These are phyloP conservation scores for Cladophialophora carrionii DNA, from an alignment of 2,329 filamentous ascomycete species.

Conservation along the genomic window DNA sequence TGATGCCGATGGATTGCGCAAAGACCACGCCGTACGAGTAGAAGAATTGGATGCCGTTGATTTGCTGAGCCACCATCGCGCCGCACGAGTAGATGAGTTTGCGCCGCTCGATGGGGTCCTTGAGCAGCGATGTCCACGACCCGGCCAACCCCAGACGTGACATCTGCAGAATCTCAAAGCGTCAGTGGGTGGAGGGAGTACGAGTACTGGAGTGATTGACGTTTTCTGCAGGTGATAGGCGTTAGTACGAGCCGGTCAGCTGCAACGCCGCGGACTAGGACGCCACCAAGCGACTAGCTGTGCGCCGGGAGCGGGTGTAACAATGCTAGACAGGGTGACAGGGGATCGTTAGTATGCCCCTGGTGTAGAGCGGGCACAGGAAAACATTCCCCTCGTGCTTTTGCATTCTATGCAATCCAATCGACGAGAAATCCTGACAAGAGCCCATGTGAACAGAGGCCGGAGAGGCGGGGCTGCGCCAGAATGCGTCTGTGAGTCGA, in stretches of 20 bases:
- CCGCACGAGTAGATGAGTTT: constrained; percentile 46
- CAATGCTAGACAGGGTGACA: too few species aligned
- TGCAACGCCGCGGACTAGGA: background rate
- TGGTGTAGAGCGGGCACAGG: background rate
- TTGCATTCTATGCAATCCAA: background rate
- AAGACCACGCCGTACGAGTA: constrained; percentile 26
- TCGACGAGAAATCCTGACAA: background rate
- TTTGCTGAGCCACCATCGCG: constrained; percentile 24
- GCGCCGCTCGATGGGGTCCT: constrained; percentile 52
- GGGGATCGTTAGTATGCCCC: too few species aligned
- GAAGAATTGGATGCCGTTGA: constrained; percentile 29
- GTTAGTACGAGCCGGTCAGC: background rate
- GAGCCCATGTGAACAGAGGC: background rate
- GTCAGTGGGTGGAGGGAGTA: background rate
- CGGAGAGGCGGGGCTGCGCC: background rate
- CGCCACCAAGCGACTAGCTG: background rate
- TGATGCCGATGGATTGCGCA: constrained; percentile 27
- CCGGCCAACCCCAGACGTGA: background rate
- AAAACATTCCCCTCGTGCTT: background rate
- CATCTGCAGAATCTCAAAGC: background rate
- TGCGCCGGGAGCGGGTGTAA: background rate
- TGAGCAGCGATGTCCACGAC: constrained; percentile 48
- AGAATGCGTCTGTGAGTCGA: background rate
- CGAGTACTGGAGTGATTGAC: too few species aligned
- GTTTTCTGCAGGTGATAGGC: constrained; percentile 1